A percentile compares a stretch with the other conserved stretches of the same genome.
These are phyloP conservation scores for Brettanomyces nanus DNA, from an alignment of 805 yeast species.

Conservation along the genomic window DNA sequence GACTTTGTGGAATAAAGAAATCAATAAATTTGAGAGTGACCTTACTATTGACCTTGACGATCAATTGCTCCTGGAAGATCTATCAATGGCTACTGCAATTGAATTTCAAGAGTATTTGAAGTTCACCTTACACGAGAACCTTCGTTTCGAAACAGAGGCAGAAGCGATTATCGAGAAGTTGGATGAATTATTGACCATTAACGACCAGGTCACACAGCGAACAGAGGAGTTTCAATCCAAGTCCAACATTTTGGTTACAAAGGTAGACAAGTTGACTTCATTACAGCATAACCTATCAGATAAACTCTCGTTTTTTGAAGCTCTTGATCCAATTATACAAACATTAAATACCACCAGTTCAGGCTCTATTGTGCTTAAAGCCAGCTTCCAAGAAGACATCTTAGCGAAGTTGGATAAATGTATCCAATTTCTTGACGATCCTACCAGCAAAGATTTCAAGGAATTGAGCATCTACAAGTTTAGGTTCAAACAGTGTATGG, in stretches of 20 bases:
- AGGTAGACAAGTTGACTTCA: constrained; percentile 33
- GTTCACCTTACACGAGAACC: constrained; percentile 20
- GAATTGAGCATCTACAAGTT: constrained; percentile 63
- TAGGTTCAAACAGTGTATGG: constrained; percentile 75
- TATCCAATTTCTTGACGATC: constrained; percentile 46
- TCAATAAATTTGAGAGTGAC: constrained; percentile 34
- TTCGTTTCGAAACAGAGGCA: constrained; percentile 37
- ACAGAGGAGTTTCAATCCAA: constrained; percentile 57
- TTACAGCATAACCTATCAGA: constrained; percentile 37
- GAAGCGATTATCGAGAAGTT: constrained; percentile 36
- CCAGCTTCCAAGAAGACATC: constrained; percentile 43
- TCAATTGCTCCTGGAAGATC: constrained; percentile 28
- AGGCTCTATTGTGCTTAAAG: constrained; percentile 59
- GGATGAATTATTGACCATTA: constrained; percentile 38
- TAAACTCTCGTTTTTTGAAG: constrained; percentile 55
- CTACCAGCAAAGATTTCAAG: constrained; percentile 44
- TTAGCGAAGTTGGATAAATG: constrained; percentile 59
- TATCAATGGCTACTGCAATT: constrained; percentile 26
- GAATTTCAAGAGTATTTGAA: constrained; percentile 30
- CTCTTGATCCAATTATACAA: constrained; percentile 61
- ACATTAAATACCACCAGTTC: constrained; percentile 55
- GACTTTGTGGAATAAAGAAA: constrained; percentile 26
- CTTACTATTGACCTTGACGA: constrained; percentile 32
- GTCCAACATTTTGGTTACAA: constrained; percentile 41
- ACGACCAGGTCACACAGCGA: constrained; percentile 51